These are phyloP conservation scores for Mucor racemosus DNA, from an alignment of 371 early-diverging fungal species.

Conservation along the genomic window DNA sequence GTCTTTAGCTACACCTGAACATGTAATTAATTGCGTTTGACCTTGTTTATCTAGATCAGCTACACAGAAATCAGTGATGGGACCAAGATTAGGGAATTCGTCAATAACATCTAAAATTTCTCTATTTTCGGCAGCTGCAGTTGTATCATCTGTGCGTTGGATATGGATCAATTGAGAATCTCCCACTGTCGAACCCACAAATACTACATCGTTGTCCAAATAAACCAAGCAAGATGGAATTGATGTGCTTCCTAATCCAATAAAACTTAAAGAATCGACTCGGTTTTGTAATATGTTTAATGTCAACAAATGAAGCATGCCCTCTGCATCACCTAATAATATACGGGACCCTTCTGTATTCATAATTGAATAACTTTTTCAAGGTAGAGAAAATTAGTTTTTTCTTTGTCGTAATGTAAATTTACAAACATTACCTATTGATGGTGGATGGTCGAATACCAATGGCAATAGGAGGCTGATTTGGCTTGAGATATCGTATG, in stretches of 20 bases:
- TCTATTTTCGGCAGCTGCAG: slow-evolving; percentile 20
- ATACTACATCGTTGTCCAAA: slow-evolving; percentile 77
- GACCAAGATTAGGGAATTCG: slow-evolving; percentile 78
- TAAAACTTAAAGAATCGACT: slow-evolving; percentile 35
- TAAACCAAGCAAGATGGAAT: slow-evolving; percentile 76
- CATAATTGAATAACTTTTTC: slow-evolving; percentile 51
- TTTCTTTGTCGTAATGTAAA: too few relatives aligned
- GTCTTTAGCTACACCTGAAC: slow-evolving; percentile 80
- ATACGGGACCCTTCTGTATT: slow-evolving; percentile 64
- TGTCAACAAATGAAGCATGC: slow-evolving; percentile 62
- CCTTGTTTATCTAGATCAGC: slow-evolving; percentile 82
- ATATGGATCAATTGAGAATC: slow-evolving; percentile 83
- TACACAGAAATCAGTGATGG: slow-evolving; percentile 86
- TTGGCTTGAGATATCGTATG: slow-evolving; percentile 63
- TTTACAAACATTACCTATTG: slow-evolving; percentile 32
- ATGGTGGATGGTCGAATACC: slow-evolving; percentile 59
- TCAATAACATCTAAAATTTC: slow-evolving; percentile 54
- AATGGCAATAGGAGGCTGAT: slow-evolving; percentile 54
- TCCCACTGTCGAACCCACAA: slow-evolving; percentile 84
- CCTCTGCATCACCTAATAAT: slow-evolving; percentile 79
- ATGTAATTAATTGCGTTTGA: slow-evolving; percentile 81
- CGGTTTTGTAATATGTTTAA: slow-evolving; percentile 18
- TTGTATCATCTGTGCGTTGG: slow-evolving; percentile 30
- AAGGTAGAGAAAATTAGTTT: too few relatives aligned
- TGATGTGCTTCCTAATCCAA: slow-evolving; percentile 47